Conservation (phyloP, 2,329 filamentous ascomycete species). For the Exophiala bonariae region DNA sequence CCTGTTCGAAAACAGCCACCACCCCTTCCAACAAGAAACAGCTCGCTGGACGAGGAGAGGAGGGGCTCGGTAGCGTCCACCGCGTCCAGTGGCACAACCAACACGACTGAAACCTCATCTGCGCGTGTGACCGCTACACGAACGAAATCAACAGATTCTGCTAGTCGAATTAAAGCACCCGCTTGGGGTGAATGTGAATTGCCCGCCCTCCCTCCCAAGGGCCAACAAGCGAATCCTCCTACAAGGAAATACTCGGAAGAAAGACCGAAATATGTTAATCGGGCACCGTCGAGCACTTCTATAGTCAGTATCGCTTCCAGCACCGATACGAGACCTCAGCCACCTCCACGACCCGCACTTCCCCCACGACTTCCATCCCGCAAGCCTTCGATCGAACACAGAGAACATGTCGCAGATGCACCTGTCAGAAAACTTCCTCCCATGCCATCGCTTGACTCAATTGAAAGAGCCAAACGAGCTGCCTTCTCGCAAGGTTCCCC, state of each 20-base stretch:
- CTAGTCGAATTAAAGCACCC: constrained; percentile 52
- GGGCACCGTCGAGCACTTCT: constrained; percentile 35
- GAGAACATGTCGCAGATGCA: constrained; percentile 20
- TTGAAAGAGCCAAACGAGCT: constrained; percentile 41
- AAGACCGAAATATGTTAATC: constrained; percentile 40
- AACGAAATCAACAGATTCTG: constrained; percentile 32
- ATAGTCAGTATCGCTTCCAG: constrained; percentile 16
- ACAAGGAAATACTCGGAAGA: constrained; percentile 32
- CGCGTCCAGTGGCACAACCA: constrained; percentile 41
- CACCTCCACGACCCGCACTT: constrained; percentile 20
- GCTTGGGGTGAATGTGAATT: constrained; percentile 57
- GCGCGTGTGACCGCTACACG: constrained; percentile 17
- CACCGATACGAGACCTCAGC: constrained; percentile 15
- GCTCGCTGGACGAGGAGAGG: constrained; percentile 32
- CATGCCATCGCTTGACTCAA: constrained; percentile 33
- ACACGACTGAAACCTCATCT: not conserved
- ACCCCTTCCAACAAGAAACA: constrained; percentile 46
- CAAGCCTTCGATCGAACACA: constrained; percentile 12
- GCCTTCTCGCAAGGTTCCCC: constrained; percentile 41
- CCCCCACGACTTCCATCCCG: constrained; percentile 25
- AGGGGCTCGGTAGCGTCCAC: constrained; percentile 51
- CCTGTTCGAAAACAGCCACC: constrained; percentile 36
- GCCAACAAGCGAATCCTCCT: constrained; percentile 22
- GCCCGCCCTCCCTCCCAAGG: constrained; percentile 56
- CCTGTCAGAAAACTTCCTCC: constrained; percentile 29